A percentile compares a stretch with the other conserved stretches of the same genome.
Conservation (phyloP, 345 rosid species). For the Alliaria petiolata region DNA sequence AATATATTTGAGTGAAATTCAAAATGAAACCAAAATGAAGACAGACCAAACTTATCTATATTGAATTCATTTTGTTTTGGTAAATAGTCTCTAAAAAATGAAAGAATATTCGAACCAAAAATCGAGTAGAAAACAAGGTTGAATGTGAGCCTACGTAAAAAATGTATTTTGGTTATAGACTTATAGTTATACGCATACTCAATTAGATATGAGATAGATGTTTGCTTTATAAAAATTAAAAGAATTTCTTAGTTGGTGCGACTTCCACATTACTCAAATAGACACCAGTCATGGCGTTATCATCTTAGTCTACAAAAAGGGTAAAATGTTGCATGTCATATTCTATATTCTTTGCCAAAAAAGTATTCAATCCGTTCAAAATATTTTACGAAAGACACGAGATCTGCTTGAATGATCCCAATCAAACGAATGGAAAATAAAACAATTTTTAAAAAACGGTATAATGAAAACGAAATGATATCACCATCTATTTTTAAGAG, state of each 20-base stretch:
- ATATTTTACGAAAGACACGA: background rate
- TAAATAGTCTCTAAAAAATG: background rate
- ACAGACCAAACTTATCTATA: background rate
- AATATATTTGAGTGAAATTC: background rate
- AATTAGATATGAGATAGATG: background rate
- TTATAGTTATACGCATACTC: background rate
- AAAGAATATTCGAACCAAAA: background rate
- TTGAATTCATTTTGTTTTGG: background rate
- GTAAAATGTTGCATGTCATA: conserved; percentile 15
- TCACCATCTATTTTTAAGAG: too few species aligned
- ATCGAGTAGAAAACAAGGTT: background rate
- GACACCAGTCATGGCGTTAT: conserved; percentile 21
- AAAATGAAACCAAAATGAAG: background rate
- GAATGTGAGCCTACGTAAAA: background rate
- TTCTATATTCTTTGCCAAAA: background rate
- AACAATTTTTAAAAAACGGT: too few species aligned
- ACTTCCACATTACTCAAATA: conserved; percentile 25
- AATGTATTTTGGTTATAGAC: background rate
- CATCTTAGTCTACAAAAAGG: background rate
- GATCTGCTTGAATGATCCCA: too few species aligned
- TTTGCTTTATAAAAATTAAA: background rate
- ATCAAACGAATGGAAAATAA: too few species aligned
- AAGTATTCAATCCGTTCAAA: background rate
- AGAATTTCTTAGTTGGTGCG: conserved; percentile 19
- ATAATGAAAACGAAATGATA: too few species aligned